These are phyloP conservation scores for Rutstroemia sp. DNA, from an alignment of 2,329 filamentous ascomycete genomes.

Conservation along the genomic window DNA sequence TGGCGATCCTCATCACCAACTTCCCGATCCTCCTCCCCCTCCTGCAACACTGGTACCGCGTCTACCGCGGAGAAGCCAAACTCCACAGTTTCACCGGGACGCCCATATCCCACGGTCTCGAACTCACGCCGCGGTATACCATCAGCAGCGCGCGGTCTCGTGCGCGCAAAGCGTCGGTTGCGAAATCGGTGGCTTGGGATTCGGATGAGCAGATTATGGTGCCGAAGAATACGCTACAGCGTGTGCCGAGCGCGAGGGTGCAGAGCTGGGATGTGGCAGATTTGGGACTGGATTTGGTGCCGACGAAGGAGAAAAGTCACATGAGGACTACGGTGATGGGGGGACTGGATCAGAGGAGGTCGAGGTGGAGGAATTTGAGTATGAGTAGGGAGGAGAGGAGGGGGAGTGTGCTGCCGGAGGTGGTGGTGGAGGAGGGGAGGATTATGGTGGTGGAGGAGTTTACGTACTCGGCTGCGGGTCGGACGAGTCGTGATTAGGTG, in stretches of 20 bases:
- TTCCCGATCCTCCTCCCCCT: slow-evolving; percentile 1
- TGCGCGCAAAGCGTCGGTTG: not conserved
- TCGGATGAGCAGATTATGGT: slow-evolving; percentile 3
- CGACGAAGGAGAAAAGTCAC: slow-evolving; percentile 1
- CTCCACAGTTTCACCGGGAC: not conserved
- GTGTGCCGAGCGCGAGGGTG: not conserved
- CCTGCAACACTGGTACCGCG: not conserved
- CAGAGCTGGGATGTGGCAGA: not conserved
- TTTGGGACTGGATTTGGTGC: not conserved
- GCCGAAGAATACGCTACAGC: not conserved
- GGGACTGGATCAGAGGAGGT: not conserved
- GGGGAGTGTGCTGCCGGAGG: not conserved
- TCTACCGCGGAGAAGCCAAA: not conserved
- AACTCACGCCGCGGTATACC: not conserved
- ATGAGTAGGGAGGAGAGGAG: not conserved
- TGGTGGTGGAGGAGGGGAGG: not conserved
- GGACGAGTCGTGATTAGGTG: not conserved
- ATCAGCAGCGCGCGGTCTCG: not conserved
- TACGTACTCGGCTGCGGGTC: not conserved
- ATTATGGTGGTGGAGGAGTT: slow-evolving; percentile 5
- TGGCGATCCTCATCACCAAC: not conserved
- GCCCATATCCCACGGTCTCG: not conserved
- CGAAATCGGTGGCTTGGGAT: slow-evolving; percentile 1
- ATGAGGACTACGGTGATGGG: not conserved
- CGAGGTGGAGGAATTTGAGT: not conserved